A percentile compares a stretch with the other conserved stretches of the same genome.
phyloP scores from a whole-genome alignment of 208 protist species.

The Leishmania lainsoni region DNA sequence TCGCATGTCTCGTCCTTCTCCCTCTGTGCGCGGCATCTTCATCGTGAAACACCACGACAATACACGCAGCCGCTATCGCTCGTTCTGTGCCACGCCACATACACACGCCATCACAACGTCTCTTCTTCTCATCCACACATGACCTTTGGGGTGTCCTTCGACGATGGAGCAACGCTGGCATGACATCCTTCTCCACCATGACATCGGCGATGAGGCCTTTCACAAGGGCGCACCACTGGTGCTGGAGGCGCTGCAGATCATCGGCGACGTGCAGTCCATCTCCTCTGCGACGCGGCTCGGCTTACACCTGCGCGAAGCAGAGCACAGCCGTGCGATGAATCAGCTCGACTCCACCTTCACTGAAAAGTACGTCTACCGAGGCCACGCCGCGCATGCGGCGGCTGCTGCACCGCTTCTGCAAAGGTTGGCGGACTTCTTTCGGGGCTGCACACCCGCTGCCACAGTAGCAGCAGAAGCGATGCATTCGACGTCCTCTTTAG shows the following conservation, averaged over 20 bases:
- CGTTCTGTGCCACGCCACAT: neutral
- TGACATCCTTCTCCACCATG: slow-evolving; percentile 67
- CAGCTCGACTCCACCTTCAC: slow-evolving; percentile 17
- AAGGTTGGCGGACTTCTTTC: slow-evolving; percentile 15
- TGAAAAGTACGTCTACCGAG: slow-evolving; percentile 25
- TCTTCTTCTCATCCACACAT: too few species aligned
- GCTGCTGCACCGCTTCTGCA: slow-evolving; percentile 16
- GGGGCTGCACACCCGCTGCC: neutral
- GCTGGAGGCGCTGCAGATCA: slow-evolving; percentile 53
- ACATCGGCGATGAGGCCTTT: slow-evolving; percentile 65
- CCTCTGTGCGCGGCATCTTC: neutral
- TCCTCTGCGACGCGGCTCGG: slow-evolving; percentile 32
- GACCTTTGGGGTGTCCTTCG: neutral
- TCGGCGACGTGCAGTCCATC: slow-evolving; percentile 43
- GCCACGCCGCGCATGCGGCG: slow-evolving; percentile 15
- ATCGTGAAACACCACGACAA: neutral
- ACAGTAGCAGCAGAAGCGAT: neutral
- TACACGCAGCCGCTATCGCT: neutral
- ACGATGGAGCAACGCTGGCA: slow-evolving; percentile 53
- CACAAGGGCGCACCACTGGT: slow-evolving; percentile 59
- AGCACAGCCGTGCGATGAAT: slow-evolving; percentile 14
- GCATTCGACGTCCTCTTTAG: neutral
- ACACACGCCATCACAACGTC: neutral
- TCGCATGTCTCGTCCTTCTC: neutral
- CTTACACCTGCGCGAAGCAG: slow-evolving; percentile 23